Percentiles rank a stretch among this genome's conserved stretches.
Conservation (phyloP, 805 yeast genomes). For the Yarrowia sp. region DNA sequence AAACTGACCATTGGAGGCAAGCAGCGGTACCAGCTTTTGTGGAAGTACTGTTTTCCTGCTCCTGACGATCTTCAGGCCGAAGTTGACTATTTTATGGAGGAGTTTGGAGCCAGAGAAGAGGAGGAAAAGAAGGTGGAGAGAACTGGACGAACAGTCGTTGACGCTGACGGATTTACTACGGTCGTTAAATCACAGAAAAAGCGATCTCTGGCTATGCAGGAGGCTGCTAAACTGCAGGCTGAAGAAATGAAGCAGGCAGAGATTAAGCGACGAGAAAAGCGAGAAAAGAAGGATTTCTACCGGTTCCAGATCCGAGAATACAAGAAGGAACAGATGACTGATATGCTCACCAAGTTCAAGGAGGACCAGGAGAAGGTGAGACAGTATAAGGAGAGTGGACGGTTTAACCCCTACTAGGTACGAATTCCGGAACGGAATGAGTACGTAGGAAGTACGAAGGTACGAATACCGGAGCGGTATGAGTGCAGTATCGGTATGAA, state of each 20-base stretch:
- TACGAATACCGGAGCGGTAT: too few species aligned
- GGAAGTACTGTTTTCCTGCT: constrained; percentile 37
- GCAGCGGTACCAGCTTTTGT: constrained; percentile 20
- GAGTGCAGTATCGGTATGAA: too few species aligned
- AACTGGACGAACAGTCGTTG: constrained; percentile 45
- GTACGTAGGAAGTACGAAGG: too few species aligned
- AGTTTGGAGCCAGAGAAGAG: constrained; percentile 68
- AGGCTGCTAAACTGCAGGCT: constrained; percentile 28
- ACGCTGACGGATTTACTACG: constrained; percentile 90
- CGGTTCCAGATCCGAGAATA: constrained; percentile 92
- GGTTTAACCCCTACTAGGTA: constrained; percentile 79
- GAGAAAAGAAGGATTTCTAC: constrained; percentile 87
- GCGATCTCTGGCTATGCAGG: constrained; percentile 61
- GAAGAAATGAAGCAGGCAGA: constrained; percentile 34
- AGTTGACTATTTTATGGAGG: constrained; percentile 59
- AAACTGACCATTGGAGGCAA: constrained; percentile 38
- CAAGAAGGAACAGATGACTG: constrained; percentile 90
- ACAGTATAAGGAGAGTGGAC: constrained; percentile 71
- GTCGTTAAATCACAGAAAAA: constrained; percentile 86
- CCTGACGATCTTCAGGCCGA: constrained; percentile 50
- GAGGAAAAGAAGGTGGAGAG: constrained; percentile 43
- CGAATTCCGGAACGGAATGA: too few species aligned
- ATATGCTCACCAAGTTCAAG: constrained; percentile 75
- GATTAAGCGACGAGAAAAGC: constrained; percentile 53
- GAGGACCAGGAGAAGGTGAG: constrained; percentile 85